Evolutionary conservation across 108 stramenopile species (phyloP), one percentile per base, ranked within the genome.

Genomic region (Cyclotella distinguenda): DNA sequence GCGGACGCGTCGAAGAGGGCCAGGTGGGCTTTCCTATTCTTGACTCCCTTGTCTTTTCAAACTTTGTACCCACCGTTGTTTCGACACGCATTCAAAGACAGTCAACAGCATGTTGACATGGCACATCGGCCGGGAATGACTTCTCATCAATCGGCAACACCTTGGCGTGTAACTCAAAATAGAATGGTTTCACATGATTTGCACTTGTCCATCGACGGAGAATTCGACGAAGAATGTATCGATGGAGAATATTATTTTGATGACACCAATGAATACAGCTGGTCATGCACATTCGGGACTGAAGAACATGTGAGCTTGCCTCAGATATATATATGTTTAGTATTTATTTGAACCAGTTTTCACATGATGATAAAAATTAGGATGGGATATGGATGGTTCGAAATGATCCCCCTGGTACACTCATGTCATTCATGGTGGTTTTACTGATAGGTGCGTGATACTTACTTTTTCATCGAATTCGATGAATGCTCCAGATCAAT

Each of bases 321-420:
- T 12, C 16, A 2, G 5, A 6, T 4, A 5, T 9, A 26, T 26
- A 8, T 31, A 6, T 1, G 11, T 31, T 52, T 31, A 32, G 4
- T 12, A 13, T 42, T 13, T 16, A 42, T 42, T 42, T 2, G 4
- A 5, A 42, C 2, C n/a, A 4, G 5, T 12, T 9, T 8, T 22
- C 13, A 19, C 13, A 36, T 38, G 4, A 6, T 35, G 19, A 56
- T 56, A 1, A 2, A 8, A 15, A 19, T 25, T 12, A 84, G 79
- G 82, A 87, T 70, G 89, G 89, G n/a, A 81, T 84, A 26, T 90
- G 89, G 89, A 69, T 86, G 59, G 84, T 87, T 50, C 69, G 60
- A 13, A 72, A 70, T 25, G 89, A 90, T 74, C 79, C 77, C 58
- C 80, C 89, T 1, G 89, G 89, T n/a, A 71, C 81, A 10, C 72